phyloP scores from a whole-genome alignment of 257 asterid genomes.

The Thymus mandschuricus region DNA sequence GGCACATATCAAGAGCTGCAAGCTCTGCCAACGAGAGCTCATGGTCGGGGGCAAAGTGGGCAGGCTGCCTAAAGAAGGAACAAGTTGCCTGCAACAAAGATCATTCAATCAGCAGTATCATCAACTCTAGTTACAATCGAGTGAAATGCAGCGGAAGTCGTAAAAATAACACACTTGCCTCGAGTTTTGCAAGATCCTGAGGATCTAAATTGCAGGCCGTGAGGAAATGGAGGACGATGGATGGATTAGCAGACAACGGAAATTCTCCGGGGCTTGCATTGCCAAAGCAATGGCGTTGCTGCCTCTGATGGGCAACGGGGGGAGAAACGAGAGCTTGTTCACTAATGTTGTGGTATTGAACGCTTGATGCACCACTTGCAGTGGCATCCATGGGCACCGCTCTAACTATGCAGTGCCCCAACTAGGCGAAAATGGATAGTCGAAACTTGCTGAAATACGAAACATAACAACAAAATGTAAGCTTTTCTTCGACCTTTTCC shows the following conservation, averaged over 20 bases:
- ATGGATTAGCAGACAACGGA: constrained; percentile 94
- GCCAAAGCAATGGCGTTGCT: constrained; percentile 80
- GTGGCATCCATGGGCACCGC: constrained; percentile 99
- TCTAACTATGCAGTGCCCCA: constrained; percentile 63
- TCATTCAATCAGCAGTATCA: constrained; percentile 73
- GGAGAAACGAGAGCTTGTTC: constrained; percentile 66
- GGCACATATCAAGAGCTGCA: constrained; percentile 99
- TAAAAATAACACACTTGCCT: constrained; percentile 70
- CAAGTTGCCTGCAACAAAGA: constrained; percentile 81
- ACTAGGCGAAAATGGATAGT: constrained; percentile 35
- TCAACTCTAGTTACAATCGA: constrained; percentile 47
- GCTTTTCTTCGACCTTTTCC: constrained; percentile 28
- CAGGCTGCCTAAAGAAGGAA: constrained; percentile 90
- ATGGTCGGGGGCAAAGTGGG: constrained; percentile 72
- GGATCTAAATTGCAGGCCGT: constrained; percentile 84
- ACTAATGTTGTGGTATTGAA: constrained; percentile 72
- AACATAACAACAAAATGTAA: not conserved
- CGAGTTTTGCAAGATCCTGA: constrained; percentile 91
- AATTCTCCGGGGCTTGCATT: constrained; percentile 88
- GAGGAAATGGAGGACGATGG: constrained; percentile 92
- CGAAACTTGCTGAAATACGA: constrained; percentile 36
- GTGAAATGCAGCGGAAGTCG: not conserved
- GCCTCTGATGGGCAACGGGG: constrained; percentile 57
- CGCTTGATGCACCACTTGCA: constrained; percentile 68
- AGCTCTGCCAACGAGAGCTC: constrained; percentile 95